phyloP scores from a whole-genome alignment of 2,329 filamentous ascomycete genomes.

The Elsinoe australis region DNA sequence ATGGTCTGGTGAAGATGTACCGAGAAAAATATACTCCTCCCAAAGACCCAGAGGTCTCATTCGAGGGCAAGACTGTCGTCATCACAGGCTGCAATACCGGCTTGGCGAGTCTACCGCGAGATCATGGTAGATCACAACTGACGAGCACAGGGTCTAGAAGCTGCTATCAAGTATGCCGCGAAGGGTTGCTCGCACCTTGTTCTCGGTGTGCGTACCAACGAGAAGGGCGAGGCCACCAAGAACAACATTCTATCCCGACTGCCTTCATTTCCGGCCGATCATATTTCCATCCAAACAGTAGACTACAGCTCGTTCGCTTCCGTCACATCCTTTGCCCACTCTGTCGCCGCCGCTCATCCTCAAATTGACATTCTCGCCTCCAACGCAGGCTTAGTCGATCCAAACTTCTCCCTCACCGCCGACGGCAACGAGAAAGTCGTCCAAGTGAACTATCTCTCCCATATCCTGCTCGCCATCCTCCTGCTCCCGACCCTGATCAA shows the following conservation, averaged over 20 bases:
- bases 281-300: conserved; percentile 30
- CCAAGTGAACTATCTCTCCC: conserved; percentile 53
- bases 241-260: conserved; percentile 26
- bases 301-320: conserved; percentile 25
- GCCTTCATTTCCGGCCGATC: conserved; percentile 23
- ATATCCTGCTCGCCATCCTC: conserved; percentile 46
- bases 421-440: conserved; percentile 40
- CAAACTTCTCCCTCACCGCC: conserved; percentile 23
- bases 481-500: conserved; percentile 37
- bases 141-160: conserved; percentile 28
- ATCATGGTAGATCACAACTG: neutral
- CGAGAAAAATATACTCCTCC: neutral
- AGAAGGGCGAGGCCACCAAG: conserved; percentile 33
- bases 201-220: conserved; percentile 31
- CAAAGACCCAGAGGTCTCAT: conserved; percentile 17
- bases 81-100: conserved; percentile 34
- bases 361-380: conserved; percentile 34
- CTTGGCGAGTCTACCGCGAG: conserved; percentile 20
- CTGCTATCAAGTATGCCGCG: conserved; percentile 31
- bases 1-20: neutral
- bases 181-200: conserved; percentile 34
- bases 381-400: conserved; percentile 33
- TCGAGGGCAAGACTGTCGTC: conserved; percentile 22
- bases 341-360: conserved; percentile 25
- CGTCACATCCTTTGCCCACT: conserved; percentile 24